A percentile compares a stretch with the other conserved stretches of the same genome.
phyloP scores from a whole-genome alignment of 768 basidiomycete species.

The Lactifluus volemus region DNA sequence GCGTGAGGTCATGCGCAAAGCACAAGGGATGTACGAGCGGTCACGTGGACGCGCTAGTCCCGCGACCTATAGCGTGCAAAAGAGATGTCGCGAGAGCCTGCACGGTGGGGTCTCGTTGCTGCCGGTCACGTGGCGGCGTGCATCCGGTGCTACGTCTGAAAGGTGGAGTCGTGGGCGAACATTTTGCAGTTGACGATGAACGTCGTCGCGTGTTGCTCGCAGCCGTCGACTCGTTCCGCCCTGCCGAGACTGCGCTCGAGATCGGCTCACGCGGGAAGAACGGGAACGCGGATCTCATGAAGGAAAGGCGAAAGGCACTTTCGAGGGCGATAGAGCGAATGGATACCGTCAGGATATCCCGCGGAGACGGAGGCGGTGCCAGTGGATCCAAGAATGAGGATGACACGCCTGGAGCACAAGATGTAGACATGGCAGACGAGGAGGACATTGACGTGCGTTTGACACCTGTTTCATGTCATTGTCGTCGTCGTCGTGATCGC shows the following conservation, averaged over 20 bases:
- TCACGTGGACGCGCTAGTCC: slow-evolving; percentile 85
- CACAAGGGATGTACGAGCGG: slow-evolving; percentile 90
- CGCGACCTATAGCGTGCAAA: slow-evolving; percentile 84
- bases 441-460: slow-evolving; percentile 59
- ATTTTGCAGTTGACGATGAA: slow-evolving; percentile 36
- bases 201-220: slow-evolving; percentile 59
- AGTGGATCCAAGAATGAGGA: slow-evolving; percentile 30
- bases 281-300: slow-evolving; percentile 70
- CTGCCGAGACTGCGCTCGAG: slow-evolving; percentile 88
- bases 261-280: slow-evolving; percentile 63
- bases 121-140: slow-evolving; percentile 42
- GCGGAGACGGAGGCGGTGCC: slow-evolving; percentile 26
- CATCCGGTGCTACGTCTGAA: slow-evolving; percentile 59
- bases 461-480: slow-evolving; percentile 58
- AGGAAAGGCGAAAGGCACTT: slow-evolving; percentile 73
- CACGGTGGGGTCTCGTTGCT: slow-evolving; percentile 62
- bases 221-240: slow-evolving; percentile 74
- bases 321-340: slow-evolving; percentile 51
- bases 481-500: slow-evolving; percentile 23
- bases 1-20: slow-evolving; percentile 77
- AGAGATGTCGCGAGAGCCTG: slow-evolving; percentile 60
- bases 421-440: slow-evolving; percentile 69
- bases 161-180: slow-evolving; percentile 26
- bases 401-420: slow-evolving; percentile 22
- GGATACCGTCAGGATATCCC: slow-evolving; percentile 27